Evolutionary conservation across 805 yeast species (phyloP), one percentile per base, ranked within the genome.

Genomic region (Candida khao-thaluensis): DNA sequence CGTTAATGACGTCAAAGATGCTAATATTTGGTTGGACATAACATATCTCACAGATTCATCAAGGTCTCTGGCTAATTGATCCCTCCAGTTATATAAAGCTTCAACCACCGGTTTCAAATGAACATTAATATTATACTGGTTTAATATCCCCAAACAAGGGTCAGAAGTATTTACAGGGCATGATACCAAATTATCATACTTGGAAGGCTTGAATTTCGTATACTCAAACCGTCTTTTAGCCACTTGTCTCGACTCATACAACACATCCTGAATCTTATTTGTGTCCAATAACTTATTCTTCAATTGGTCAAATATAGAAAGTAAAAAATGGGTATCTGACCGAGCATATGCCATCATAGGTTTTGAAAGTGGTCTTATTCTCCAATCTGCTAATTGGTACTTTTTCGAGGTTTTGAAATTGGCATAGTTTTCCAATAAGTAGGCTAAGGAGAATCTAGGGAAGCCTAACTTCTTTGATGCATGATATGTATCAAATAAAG

Each of bases 301-400:
- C 60, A 93, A 61, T 45, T 76, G 76, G 53, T 88, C 91, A 61
- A 72, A 93, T 11, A 93, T 84, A 58, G 84, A 77, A 25, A 93
- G 69, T 37, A 93, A 63, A 53, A 89, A 93, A 60, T 93, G 99
- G 0, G 99, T 93, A 61, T 93, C 99, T 0, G 96, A 85, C 47
- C 95, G 75, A 0, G 99, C 99, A 59, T 93, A 93, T 11, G 82
- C 77, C 44, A 71, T 61, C 90, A 93, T 83, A 26, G 86, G 79
- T 7, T 67, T 59, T 1, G 86, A 75, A 37, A 93, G 64, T 0
- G 99, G 99, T 48, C 99, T 74, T 5, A 82, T 64, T 57, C 99
- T 77, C 99, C 99, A 93, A 61, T 93, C 99, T 1, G 98, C 95
- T 44, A 90, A 66, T 63, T 93, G 99, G 63, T 90, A 93, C 63